Evolutionary conservation across 306 rosid genomes (phyloP).

Genomic region (Medicago truncatula): MtrunA17r5.0-ANR NC_053048.1:51718501-51719000

Average conservation of each 20-base stretch:
- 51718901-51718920: slow-evolving; percentile 48
- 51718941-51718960: slow-evolving; percentile 49
- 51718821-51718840: slow-evolving; percentile 10
- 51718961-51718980: slow-evolving; percentile 56
- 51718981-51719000: slow-evolving; percentile 38
- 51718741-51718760: slow-evolving; percentile 7
- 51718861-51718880: slow-evolving; percentile 36
- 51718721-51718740: slow-evolving; percentile 19
- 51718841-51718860: slow-evolving; percentile 5
- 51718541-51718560: slow-evolving; percentile 31
- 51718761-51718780: slow-evolving; percentile 20
- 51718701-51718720: slow-evolving; percentile 31
- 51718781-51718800: not conserved
- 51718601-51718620: slow-evolving; percentile 31
- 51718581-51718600: slow-evolving; percentile 16
- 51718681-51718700: slow-evolving; percentile 33
- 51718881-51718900: slow-evolving; percentile 34
- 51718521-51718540: slow-evolving; percentile 19
- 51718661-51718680: slow-evolving; percentile 35
- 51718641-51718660: slow-evolving; percentile 36
- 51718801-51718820: not conserved
- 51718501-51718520: no score
- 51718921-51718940: slow-evolving; percentile 43
- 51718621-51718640: slow-evolving; percentile 39
- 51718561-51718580: not conserved